Percentiles rank a stretch among this genome's conserved stretches.
Conservation (phyloP, 345 rosid genomes). For the Arabidopsis arenosa region DNA sequence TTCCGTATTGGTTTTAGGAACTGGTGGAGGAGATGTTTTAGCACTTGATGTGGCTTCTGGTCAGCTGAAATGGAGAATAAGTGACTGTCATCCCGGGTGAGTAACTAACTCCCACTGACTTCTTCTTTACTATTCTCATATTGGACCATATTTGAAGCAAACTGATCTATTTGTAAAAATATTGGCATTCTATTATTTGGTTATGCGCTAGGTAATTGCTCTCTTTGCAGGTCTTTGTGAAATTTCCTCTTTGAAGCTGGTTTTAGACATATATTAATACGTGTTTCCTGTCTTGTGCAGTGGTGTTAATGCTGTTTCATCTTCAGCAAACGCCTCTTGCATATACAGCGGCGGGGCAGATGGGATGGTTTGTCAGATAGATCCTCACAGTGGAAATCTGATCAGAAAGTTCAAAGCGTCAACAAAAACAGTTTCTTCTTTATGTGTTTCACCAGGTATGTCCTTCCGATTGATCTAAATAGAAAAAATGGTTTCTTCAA, state of each 20-base stretch:
- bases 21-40: constrained; percentile 89
- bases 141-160: background rate
- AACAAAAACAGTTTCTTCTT: constrained; percentile 73
- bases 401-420: constrained; percentile 76
- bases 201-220: background rate
- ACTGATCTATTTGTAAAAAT: constrained; percentile 1
- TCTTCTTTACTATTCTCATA: background rate
- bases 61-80: constrained; percentile 81
- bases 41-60: constrained; percentile 96
- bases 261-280: constrained; percentile 14
- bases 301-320: constrained; percentile 86
- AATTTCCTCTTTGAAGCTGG: background rate
- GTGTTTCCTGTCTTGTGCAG: constrained; percentile 53
- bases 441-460: constrained; percentile 81
- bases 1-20: constrained; percentile 75
- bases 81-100: constrained; percentile 97
- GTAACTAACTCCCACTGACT: constrained; percentile 38
- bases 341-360: constrained; percentile 85
- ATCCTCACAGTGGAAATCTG: constrained; percentile 73
- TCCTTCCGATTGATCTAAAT: constrained; percentile 1
- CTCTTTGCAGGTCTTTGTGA: constrained; percentile 13
- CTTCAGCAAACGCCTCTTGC: constrained; percentile 59
- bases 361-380: constrained; percentile 91
- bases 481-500: background rate
- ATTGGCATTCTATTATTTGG: background rate